Evolutionary conservation across 257 asterid species (phyloP), one percentile per base, ranked within the genome.

Genomic region (Gynochthodes officinalis): DNA sequence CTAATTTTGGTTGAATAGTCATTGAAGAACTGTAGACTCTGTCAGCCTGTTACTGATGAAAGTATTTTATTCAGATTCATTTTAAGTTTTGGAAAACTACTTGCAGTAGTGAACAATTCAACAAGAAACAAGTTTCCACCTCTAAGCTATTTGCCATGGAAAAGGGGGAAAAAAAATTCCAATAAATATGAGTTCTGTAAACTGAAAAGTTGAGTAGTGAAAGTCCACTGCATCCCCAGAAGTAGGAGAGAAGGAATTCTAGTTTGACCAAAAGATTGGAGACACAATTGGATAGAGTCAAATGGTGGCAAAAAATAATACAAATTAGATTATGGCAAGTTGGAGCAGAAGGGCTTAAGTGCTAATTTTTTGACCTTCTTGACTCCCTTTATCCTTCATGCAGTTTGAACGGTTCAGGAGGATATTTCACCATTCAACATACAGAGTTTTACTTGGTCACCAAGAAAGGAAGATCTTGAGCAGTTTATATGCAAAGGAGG

Each of bases 351-450:
- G 37, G 48, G 65, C 39, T 28, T 55, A 46, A 65, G 25, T 64
- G 64, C 46, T 71, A 46, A 43, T 73, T n/a, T 35, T 42, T 25
- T 6, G 16, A 27, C 23, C 46, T 66, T 14, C 35, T 18, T 69
- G 12, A 8, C n/a, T 48, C 57, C 28, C 35, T 53, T 67, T 50
- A 68, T 39, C 15, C 68, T 67, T 59, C 73, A 12, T 73, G 73
- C 90, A 93, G 97, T 93, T 93, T 58, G 97, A 93, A 80, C 81
- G 98, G 69, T 93, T 93, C 74, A 86, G 98, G 75, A 87, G 97
- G 76, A 91, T 93, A 67, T 93, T 91, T 72, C 98, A 93, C 81
- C 97, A 93, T 72, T 93, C 98, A 10, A 91, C 92, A 76, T 91
- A 93, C 82, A 80, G 98, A 75, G 92, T 84, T 62, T 80, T 93